phyloP scores from a whole-genome alignment of 768 basidiomycete genomes.

The Clathrus columnatus region DNA sequence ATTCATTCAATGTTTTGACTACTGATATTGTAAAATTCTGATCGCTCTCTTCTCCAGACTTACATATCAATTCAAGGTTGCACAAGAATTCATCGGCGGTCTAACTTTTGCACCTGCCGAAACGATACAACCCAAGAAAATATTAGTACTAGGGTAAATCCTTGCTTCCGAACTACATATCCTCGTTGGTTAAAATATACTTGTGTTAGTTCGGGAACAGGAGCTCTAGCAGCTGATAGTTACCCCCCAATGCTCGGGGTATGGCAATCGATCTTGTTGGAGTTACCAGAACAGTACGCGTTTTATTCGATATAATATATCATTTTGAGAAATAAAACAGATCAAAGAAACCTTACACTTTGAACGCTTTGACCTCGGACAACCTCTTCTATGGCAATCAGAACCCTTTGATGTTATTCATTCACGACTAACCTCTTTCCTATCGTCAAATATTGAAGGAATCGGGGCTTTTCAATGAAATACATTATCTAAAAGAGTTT shows the following conservation, averaged over 20 bases:
- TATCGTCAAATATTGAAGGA: constrained; percentile 8
- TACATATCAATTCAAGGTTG: background rate
- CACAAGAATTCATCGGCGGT: background rate
- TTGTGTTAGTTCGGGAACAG: background rate
- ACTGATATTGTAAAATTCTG: background rate
- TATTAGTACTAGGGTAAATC: background rate
- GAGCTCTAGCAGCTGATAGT: background rate
- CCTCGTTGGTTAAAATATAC: background rate
- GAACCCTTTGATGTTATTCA: constrained; percentile 21
- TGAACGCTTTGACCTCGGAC: constrained; percentile 14
- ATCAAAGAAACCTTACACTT: constrained; percentile 12
- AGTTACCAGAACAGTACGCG: background rate
- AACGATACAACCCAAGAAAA: background rate
- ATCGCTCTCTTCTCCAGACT: background rate
- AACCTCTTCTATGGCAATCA: constrained; percentile 17
- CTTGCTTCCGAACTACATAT: background rate
- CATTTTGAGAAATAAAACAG: constrained; percentile 1
- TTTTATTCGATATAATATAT: background rate
- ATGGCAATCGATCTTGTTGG: background rate
- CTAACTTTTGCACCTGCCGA: background rate
- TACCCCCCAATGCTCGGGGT: background rate
- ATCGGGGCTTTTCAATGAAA: background rate
- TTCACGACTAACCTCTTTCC: constrained; percentile 16
- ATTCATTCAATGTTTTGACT: background rate
- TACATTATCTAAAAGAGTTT: background rate